phyloP scores from a whole-genome alignment of 495 filamentous ascomycete genomes.

The Penicillium longicatenatum region DNA sequence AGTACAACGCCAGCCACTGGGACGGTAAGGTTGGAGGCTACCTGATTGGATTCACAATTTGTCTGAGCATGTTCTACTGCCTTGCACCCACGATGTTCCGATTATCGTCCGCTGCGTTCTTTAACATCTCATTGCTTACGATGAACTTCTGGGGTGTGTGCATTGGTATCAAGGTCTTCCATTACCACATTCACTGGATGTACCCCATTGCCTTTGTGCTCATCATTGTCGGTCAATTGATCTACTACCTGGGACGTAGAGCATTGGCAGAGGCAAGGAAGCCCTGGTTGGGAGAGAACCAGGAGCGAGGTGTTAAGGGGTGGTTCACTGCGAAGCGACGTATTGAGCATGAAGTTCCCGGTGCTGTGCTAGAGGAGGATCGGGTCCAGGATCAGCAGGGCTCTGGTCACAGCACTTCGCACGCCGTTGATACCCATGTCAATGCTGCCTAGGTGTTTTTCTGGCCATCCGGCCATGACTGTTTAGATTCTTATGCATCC shows the following conservation, averaged over 20 bases:
- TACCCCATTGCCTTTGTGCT: constrained; percentile 94
- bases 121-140: constrained; percentile 92
- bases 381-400: constrained; percentile 9
- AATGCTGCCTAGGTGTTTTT: background rate
- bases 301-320: constrained; percentile 79
- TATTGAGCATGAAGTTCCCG: constrained; percentile 48
- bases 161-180: constrained; percentile 85
- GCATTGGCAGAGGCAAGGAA: constrained; percentile 85
- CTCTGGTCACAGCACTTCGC: constrained; percentile 11
- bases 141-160: constrained; percentile 96
- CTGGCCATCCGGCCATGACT: background rate
- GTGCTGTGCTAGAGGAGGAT: constrained; percentile 10
- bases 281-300: constrained; percentile 88
- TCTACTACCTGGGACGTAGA: constrained; percentile 79
- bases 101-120: constrained; percentile 88
- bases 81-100: constrained; percentile 85
- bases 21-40: constrained; percentile 74
- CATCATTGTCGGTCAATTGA: constrained; percentile 79
- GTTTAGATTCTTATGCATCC: background rate
- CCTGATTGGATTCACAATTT: constrained; percentile 82
- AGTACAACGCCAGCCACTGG: constrained; percentile 67
- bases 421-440: background rate
- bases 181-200: constrained; percentile 78
- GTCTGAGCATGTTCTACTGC: constrained; percentile 81
- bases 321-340: constrained; percentile 85